Percentiles rank a stretch among this genome's conserved stretches.
Conservation (phyloP, 2,329 filamentous ascomycete genomes). For the Fusarium haematococcum region DNA sequence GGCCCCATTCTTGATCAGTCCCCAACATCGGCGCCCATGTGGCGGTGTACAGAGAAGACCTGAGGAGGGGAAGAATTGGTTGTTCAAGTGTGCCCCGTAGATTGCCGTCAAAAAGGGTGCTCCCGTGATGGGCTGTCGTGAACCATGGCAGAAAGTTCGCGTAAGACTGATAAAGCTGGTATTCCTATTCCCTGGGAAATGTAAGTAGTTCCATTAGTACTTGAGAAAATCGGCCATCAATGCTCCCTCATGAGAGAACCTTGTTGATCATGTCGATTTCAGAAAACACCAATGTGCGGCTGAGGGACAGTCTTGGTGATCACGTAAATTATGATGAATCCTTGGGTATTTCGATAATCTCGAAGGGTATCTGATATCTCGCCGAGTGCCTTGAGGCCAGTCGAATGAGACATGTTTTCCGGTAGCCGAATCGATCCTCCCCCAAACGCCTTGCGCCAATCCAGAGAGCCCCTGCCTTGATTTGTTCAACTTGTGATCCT, state of each 20-base stretch:
- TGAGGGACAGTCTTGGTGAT: background rate
- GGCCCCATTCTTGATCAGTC: background rate
- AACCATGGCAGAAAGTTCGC: background rate
- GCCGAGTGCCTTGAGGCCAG: background rate
- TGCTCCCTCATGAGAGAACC: background rate
- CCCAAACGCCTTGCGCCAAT: background rate
- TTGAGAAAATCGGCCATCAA: background rate
- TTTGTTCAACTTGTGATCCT: background rate
- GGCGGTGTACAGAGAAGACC: background rate
- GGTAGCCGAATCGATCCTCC: background rate
- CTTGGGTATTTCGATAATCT: background rate
- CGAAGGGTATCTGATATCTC: slow-evolving; percentile 9
- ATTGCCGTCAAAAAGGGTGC: background rate
- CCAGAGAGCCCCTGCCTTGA: background rate
- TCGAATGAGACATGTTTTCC: too few relatives aligned
- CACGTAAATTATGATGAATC: background rate
- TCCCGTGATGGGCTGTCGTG: background rate
- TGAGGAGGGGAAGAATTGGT: background rate
- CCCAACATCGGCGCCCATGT: background rate
- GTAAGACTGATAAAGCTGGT: background rate
- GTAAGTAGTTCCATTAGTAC: background rate
- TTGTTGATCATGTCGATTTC: background rate
- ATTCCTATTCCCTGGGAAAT: background rate
- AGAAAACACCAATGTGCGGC: background rate
- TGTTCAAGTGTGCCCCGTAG: background rate